A percentile compares a stretch with the other conserved stretches of the same genome.
phyloP scores from a whole-genome alignment of 2,329 filamentous ascomycete genomes.

The Cytospora paraplurivora region DNA sequence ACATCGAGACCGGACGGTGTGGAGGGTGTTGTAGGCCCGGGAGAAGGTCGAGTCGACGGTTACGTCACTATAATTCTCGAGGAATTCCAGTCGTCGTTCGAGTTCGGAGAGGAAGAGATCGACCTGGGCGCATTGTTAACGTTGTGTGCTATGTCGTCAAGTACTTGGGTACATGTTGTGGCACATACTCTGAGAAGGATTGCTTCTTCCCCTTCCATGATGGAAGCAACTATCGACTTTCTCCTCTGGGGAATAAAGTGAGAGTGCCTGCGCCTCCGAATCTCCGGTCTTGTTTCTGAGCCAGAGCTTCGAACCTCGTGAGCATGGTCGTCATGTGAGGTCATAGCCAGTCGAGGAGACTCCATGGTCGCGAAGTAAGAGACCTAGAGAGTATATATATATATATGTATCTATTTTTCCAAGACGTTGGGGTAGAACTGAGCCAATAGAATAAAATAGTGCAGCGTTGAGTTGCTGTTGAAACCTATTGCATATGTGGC shows the following conservation, averaged over 20 bases:
- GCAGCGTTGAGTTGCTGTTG: neutral
- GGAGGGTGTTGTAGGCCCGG: slow-evolving; percentile 81
- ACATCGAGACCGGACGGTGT: slow-evolving; percentile 84
- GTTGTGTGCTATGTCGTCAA: slow-evolving; percentile 7
- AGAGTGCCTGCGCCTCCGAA: slow-evolving; percentile 55
- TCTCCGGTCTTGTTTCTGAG: slow-evolving; percentile 39
- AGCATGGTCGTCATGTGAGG: slow-evolving; percentile 38
- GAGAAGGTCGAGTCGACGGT: slow-evolving; percentile 82
- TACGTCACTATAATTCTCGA: slow-evolving; percentile 84
- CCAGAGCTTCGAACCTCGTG: slow-evolving; percentile 23
- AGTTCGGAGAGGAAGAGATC: slow-evolving; percentile 84
- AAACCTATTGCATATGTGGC: slow-evolving; percentile 3
- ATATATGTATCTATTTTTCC: neutral
- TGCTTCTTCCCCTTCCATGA: slow-evolving; percentile 65
- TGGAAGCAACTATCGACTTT: slow-evolving; percentile 60
- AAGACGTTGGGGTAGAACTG: neutral
- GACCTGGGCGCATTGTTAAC: slow-evolving; percentile 50
- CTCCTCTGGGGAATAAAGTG: slow-evolving; percentile 57
- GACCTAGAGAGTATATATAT: neutral
- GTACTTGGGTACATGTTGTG: neutral
- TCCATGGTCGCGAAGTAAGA: slow-evolving; percentile 11
- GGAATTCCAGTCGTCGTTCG: slow-evolving; percentile 80
- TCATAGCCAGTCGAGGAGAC: slow-evolving; percentile 19
- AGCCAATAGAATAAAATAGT: neutral
- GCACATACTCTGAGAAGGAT: slow-evolving; percentile 57